Percentiles rank a stretch among this genome's conserved stretches.
These are phyloP conservation scores for Hydrangea macrophylla DNA, from an alignment of 148 eudicot species.

Conservation along the genomic window DNA sequence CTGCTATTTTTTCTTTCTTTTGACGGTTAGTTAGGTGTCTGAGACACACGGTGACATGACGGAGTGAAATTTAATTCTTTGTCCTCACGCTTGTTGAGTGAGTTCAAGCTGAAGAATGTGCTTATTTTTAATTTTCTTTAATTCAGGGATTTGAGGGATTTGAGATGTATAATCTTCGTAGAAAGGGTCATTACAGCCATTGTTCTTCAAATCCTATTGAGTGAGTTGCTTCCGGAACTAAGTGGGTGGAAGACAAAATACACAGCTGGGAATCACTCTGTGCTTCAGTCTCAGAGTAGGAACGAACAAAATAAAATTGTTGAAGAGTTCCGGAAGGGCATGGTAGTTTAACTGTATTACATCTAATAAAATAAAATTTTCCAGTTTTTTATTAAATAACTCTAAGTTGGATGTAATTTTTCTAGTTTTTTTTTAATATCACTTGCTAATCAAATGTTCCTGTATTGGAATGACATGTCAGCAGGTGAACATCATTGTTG, in stretches of 20 bases:
- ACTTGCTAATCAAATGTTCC: neutral
- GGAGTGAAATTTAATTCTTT: too few relatives aligned
- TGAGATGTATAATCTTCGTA: constrained; percentile 87
- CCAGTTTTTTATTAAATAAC: too few relatives aligned
- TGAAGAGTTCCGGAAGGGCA: constrained; percentile 68
- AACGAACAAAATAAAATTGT: constrained; percentile 57
- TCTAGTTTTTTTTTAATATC: neutral
- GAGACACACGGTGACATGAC: too few relatives aligned
- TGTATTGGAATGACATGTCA: constrained; percentile 10
- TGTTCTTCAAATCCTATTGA: constrained; percentile 52
- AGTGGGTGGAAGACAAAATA: constrained; percentile 68
- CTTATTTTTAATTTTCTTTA: too few relatives aligned
- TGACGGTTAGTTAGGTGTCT: too few relatives aligned
- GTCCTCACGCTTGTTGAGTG: too few relatives aligned
- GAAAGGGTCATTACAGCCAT: constrained; percentile 75
- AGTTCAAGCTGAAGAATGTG: too few relatives aligned
- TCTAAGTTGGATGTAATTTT: neutral
- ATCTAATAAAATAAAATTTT: too few relatives aligned
- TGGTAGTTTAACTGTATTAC: too few relatives aligned
- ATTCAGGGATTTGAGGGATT: constrained; percentile 48
- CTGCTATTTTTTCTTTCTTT: too few relatives aligned
- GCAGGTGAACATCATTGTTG: constrained; percentile 81
- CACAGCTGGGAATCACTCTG: constrained; percentile 59
- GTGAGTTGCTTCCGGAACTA: constrained; percentile 40
- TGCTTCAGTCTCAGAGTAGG: constrained; percentile 58